Evolutionary conservation across 345 rosid genomes (phyloP).

Genomic region (Eucalyptus albens): DNA sequence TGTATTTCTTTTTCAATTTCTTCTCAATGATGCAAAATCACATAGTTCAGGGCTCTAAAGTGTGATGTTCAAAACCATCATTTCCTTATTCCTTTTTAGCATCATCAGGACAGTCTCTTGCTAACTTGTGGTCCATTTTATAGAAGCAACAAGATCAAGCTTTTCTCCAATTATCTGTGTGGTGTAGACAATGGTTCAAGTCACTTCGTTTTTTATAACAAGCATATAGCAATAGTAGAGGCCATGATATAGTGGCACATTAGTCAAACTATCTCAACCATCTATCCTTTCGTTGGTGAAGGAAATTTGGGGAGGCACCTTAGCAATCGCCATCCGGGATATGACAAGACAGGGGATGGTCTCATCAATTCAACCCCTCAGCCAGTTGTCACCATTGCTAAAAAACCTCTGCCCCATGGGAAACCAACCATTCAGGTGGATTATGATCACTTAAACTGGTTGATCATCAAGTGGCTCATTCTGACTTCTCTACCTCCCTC

Average conservation of each 20-base stretch:
- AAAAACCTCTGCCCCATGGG: constrained; percentile 40
- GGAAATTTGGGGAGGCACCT: constrained; percentile 93
- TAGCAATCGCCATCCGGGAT: constrained; percentile 87
- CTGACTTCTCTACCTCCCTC: constrained; percentile 78
- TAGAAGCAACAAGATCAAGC: neutral
- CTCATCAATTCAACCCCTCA: constrained; percentile 33
- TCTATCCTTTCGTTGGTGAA: constrained; percentile 7
- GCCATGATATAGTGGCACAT: neutral
- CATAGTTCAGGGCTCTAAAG: neutral
- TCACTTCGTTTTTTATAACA: neutral
- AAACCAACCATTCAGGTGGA: constrained; percentile 45
- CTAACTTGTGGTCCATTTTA: neutral
- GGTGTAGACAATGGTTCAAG: neutral
- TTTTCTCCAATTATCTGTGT: neutral
- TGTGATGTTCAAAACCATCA: neutral
- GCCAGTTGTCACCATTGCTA: constrained; percentile 15
- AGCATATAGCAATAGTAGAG: neutral
- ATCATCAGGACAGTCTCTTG: neutral
- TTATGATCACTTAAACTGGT: constrained; percentile 90
- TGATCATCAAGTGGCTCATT: constrained; percentile 79
- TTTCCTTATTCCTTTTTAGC: neutral
- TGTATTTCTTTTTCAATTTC: neutral
- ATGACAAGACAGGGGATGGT: constrained; percentile 57
- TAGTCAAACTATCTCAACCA: neutral
- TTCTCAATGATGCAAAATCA: neutral